Evolutionary conservation across 1,284 basidiomycete genomes (phyloP), one percentile per base, ranked within the genome.

Genomic region (Vanrija sp.): DNA sequence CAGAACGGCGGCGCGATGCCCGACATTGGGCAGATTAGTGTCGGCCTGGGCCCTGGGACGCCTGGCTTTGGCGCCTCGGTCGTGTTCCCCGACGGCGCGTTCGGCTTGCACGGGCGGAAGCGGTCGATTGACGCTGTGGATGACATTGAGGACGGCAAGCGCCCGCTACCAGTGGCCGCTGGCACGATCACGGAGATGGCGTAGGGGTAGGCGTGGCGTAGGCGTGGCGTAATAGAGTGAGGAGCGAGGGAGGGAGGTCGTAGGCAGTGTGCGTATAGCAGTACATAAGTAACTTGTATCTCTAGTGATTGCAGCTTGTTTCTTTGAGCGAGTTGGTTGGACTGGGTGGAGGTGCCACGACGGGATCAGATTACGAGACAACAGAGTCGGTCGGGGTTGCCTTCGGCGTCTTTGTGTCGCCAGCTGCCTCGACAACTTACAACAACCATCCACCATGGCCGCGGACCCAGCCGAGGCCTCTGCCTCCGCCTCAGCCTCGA

Each of bases 81-180:
- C 42, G 56, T 72, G 22, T 71, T 73, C 57, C 62, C 64, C 18
- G 61, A 64, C 44, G 51, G 59, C 14, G 9, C 19, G 14, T 41
- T 61, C 7, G 53, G 53, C 9, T 59, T 61, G 47, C 56, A 49
- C 18, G 25, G 48, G 36, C 54, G 67, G n/a, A 73, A 73, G 50
- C 60, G 72, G 20, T 61, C 65, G 10, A 61, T 72, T 15, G 70
- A 72, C 47, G 48, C 56, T 22, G 46, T 67, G n/a, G 59, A 60
- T n/a, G 69, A 67, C 20, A 49, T 47, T 23, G 61, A 63, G 41
- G 44, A 18, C 35, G 47, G 41, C 16, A 59, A 56, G 38, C 47
- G 49, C 24, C 57, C 49, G n/a, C 51, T 49, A 27, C 43, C 45
- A 7, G 42, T 41, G 20, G 27, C 47, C 3, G 44, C 25, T 6